Evolutionary conservation across 2,329 filamentous ascomycete species (phyloP), one percentile per base, ranked within the genome.

Genomic region (Penicillium decumbens): DNA sequence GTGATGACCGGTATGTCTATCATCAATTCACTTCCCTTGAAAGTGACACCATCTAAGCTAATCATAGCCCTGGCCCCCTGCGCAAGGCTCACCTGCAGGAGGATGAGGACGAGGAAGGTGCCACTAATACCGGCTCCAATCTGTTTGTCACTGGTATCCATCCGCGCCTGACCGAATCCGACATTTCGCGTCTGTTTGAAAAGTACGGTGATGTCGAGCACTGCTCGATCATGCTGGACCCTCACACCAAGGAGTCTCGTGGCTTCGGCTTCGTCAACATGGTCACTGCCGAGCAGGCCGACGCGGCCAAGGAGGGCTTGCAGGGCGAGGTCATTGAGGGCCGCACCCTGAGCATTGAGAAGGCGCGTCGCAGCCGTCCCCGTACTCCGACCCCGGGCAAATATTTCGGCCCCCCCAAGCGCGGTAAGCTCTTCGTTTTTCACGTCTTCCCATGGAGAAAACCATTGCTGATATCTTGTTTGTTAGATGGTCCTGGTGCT

Each of bases 191-290:
- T 71, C 85, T 98, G 59, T 98, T 98, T 68, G 90, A 96, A 76
- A 98, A 97, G 76, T 97, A 97, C 66, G 93, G 93, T 62, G 90
- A 95, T 69, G 93, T 98, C 45, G 92, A 97, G 77, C 97, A 95
- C 76, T 97, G 92, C 78, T 95, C 96, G 73, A 98, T 98, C 77
- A 98, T 98, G 93, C 84, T 92, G 67, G 93, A 98, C 69, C 93
- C 93, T 55, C 93, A 98, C 74, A 95, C 89, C 66, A 95, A 95
- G 76, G 93, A 98, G 75, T 97, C 92, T 62, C 93, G 93, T 73
- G 93, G 93, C 60, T 98, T 98, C 61, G 93, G 93, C 49, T 98
- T 98, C 77, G 93, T 98, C 71, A 97, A 98, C 79, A 97, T 98
- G 92, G 84, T 90, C 53, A 95, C 89, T 50, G 83, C 89, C 42